phyloP scores from a whole-genome alignment of 495 filamentous ascomycete genomes.

The Annulohypoxylon moriforme region DNA sequence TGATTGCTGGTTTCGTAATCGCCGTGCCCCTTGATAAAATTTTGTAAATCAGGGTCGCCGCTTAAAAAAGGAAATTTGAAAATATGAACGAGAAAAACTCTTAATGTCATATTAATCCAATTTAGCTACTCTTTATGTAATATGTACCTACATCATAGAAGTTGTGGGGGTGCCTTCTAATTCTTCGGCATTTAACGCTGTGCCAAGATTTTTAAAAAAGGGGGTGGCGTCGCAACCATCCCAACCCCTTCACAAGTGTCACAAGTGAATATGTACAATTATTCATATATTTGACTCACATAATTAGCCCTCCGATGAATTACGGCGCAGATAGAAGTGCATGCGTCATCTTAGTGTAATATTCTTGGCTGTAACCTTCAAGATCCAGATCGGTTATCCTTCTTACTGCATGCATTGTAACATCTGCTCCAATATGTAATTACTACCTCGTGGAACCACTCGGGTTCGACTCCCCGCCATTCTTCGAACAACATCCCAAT shows the following conservation, averaged over 20 bases:
- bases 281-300: not conserved
- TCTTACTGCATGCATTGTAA: not conserved
- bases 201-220: not conserved
- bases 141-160: not conserved
- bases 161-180: not conserved
- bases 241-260: too few relatives aligned
- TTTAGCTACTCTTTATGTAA: not conserved
- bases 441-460: not conserved
- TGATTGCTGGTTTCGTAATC: not conserved
- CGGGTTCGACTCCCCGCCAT: not conserved
- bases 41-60: not conserved
- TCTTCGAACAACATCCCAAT: not conserved
- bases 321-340: not conserved
- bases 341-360: not conserved
- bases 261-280: not conserved
- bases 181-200: not conserved
- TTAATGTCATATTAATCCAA: not conserved
- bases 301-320: not conserved
- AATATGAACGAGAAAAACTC: not conserved
- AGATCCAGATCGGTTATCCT: not conserved
- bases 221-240: not conserved
- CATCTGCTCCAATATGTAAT: not conserved
- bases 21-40: not conserved
- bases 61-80: not conserved
- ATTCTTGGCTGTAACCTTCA: constrained; percentile 1